phyloP scores from a whole-genome alignment of 768 basidiomycete species.

The Tremella mesenterica region DNA sequence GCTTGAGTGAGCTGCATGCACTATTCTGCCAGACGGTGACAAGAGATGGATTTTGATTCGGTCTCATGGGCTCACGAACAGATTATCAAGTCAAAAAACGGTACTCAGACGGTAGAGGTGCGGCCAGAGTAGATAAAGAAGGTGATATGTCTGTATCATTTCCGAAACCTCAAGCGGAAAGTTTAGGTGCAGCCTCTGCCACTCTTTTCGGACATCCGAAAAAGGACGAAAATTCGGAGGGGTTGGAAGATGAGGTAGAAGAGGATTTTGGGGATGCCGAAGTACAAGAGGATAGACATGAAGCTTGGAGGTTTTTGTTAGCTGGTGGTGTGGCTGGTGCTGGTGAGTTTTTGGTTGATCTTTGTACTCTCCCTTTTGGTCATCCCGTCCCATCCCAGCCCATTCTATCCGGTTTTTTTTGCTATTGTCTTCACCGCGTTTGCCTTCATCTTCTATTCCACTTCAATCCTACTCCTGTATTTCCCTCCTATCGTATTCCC shows the following conservation, averaged over 20 bases:
- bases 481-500: no score
- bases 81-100: conserved; percentile 45
- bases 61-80: conserved; percentile 11
- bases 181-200: not conserved
- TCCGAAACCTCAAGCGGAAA: conserved; percentile 23
- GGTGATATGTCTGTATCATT: conserved; percentile 51
- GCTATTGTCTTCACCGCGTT: no score
- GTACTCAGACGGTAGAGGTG: conserved; percentile 58
- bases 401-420: no score
- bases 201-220: not conserved
- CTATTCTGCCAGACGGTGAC: no score
- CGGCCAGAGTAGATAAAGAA: conserved; percentile 79
- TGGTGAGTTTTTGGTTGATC: conserved; percentile 51
- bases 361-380: not conserved
- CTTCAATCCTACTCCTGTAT: no score
- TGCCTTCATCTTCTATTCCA: no score
- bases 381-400: no score
- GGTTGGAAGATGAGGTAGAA: conserved; percentile 21
- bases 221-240: conserved; percentile 4
- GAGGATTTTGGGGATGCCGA: conserved; percentile 33
- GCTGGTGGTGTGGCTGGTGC: conserved; percentile 94
- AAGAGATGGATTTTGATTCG: no score
- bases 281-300: conserved; percentile 45
- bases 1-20: no score
- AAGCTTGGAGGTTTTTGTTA: conserved; percentile 74